Conservation (phyloP, 306 rosid genomes). For the Citrullus colocynthis region DNA sequence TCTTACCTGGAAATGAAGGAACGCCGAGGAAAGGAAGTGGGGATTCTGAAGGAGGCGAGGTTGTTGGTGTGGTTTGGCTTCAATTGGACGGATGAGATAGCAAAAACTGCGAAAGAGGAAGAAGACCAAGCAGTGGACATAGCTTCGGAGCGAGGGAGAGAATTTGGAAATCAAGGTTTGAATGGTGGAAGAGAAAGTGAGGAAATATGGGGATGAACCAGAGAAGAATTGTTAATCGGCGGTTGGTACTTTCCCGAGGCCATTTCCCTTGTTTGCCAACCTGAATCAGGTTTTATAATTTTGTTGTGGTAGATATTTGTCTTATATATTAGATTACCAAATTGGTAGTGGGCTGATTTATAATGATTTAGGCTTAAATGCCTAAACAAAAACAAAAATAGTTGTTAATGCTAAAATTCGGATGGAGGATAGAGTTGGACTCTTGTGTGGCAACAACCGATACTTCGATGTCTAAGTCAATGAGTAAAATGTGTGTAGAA, state of each 20-base stretch:
- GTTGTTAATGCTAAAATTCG: no score
- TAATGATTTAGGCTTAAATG: no score
- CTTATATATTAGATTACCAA: neutral
- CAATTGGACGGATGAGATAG: slow-evolving; percentile 15
- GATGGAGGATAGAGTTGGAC: no score
- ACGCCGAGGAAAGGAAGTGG: slow-evolving; percentile 5
- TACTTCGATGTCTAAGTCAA: no score
- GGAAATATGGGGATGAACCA: neutral
- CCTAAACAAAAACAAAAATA: no score
- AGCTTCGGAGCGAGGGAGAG: neutral
- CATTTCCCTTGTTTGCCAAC: neutral
- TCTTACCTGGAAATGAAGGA: slow-evolving; percentile 27
- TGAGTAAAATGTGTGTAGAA: no score
- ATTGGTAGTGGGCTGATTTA: neutral
- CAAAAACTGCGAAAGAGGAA: slow-evolving; percentile 18
- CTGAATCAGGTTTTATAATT: neutral
- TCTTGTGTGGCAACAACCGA: no score
- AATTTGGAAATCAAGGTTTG: neutral
- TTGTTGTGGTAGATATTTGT: neutral
- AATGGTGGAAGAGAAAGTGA: neutral
- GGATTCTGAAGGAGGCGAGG: slow-evolving; percentile 10
- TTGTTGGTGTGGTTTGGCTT: slow-evolving; percentile 7
- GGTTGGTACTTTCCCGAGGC: neutral
- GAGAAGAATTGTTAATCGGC: neutral
- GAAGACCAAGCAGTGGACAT: slow-evolving; percentile 30